These are phyloP conservation scores for Penicillium sclerotiorum DNA, from an alignment of 2,329 filamentous ascomycete species.

Conservation along the genomic window DNA sequence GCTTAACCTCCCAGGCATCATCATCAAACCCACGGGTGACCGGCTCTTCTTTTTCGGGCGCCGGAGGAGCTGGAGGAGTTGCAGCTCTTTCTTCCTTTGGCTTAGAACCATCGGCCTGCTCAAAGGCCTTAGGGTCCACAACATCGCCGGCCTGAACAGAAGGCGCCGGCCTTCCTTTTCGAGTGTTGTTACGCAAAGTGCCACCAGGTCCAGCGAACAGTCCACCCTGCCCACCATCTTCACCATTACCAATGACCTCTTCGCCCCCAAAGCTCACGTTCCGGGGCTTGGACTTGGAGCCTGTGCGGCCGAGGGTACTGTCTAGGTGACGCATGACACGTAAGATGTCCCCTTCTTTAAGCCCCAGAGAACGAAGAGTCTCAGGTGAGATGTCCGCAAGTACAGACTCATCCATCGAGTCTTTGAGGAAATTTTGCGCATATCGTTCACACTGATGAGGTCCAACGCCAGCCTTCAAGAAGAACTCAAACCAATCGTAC, in stretches of 20 bases:
- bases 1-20: conserved; percentile 96
- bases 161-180: conserved; percentile 85
- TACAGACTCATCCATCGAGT: conserved; percentile 95
- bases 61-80: conserved; percentile 54
- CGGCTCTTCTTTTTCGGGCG: conserved; percentile 48
- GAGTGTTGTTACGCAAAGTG: conserved; percentile 86
- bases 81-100: conserved; percentile 40
- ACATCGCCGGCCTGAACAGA: conserved; percentile 83
- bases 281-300: conserved; percentile 57
- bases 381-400: conserved; percentile 84
- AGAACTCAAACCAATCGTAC: conserved; percentile 99
- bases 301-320: conserved; percentile 70
- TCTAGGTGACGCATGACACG: conserved; percentile 92
- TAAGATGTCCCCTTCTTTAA: conserved; percentile 95
- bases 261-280: conserved; percentile 57
- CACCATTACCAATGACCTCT: conserved; percentile 60
- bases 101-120: conserved; percentile 59
- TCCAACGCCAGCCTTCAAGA: conserved; percentile 86
- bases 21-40: conserved; percentile 77
- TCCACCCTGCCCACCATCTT: conserved; percentile 65
- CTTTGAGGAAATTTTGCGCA: conserved; percentile 80
- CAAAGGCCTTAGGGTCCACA: conserved; percentile 84
- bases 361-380: conserved; percentile 81
- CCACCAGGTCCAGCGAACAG: conserved; percentile 95
- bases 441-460: conserved; percentile 94